These are phyloP conservation scores for Ilex aquifolium DNA, from an alignment of 257 asterid species.

Conservation along the genomic window DNA sequence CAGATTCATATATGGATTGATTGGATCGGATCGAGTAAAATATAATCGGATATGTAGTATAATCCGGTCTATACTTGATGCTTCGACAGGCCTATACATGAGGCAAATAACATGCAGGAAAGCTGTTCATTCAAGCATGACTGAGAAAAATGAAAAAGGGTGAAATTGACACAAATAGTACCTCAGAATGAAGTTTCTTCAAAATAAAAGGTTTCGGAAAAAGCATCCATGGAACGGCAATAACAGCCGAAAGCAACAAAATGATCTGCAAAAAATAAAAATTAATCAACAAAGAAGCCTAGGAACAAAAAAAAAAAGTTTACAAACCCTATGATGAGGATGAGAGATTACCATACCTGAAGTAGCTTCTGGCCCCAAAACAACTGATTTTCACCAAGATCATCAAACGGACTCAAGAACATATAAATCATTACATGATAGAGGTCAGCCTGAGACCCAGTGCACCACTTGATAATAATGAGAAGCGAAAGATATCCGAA, in stretches of 20 bases:
- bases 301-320: neutral
- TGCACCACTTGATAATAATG: conserved; percentile 77
- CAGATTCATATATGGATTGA: too few relatives aligned
- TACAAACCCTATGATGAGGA: neutral
- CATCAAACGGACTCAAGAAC: conserved; percentile 93
- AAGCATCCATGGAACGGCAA: conserved; percentile 99
- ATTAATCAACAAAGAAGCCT: conserved; percentile 2
- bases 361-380: conserved; percentile 84
- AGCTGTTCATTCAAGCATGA: too few relatives aligned
- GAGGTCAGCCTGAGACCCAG: conserved; percentile 91
- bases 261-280: conserved; percentile 45
- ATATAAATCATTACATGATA: conserved; percentile 96
- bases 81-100: too few relatives aligned
- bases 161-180: conserved; percentile 16
- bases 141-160: conserved; percentile 1
- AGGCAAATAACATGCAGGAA: too few relatives aligned
- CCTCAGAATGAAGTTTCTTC: conserved; percentile 78
- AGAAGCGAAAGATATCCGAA: conserved; percentile 93
- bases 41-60: too few relatives aligned
- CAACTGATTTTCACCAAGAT: conserved; percentile 71
- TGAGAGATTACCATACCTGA: conserved; percentile 44
- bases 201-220: conserved; percentile 93
- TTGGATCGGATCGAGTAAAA: too few relatives aligned
- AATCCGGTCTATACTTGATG: too few relatives aligned
- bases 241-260: conserved; percentile 65